Conservation (phyloP, 768 basidiomycete genomes). For the Psilocybe sp. region DNA sequence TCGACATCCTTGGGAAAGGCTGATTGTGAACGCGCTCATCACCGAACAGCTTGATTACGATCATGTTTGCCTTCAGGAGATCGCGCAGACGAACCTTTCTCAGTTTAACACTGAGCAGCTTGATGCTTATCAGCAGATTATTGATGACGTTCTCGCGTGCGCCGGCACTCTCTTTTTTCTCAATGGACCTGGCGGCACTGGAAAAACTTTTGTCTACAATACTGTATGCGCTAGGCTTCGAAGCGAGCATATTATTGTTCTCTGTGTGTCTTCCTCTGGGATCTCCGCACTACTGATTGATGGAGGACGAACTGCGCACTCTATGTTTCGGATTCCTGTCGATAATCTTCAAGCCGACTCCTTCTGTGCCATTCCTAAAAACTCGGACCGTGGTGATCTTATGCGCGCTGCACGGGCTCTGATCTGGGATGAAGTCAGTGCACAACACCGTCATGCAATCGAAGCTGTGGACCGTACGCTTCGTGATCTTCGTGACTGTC, state of each 20-base stretch:
- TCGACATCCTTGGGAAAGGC: constrained; percentile 28
- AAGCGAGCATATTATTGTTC: constrained; percentile 27
- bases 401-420: constrained; percentile 14
- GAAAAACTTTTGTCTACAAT: constrained; percentile 44
- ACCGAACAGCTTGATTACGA: constrained; percentile 32
- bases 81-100: too few relatives aligned
- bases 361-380: constrained; percentile 32
- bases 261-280: constrained; percentile 51
- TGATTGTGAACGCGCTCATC: too few relatives aligned
- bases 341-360: constrained; percentile 19
- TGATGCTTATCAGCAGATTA: too few relatives aligned
- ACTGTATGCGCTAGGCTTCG: constrained; percentile 28
- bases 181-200: constrained; percentile 40
- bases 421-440: constrained; percentile 45
- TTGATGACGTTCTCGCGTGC: too few relatives aligned
- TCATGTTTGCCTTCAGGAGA: too few relatives aligned
- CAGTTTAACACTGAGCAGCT: too few relatives aligned
- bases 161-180: constrained; percentile 45
- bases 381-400: too few relatives aligned
- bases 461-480: constrained; percentile 40
- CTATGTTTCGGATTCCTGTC: constrained; percentile 46
- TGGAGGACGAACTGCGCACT: constrained; percentile 26
- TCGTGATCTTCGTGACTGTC: constrained; percentile 28
- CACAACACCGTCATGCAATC: constrained; percentile 31
- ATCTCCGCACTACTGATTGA: constrained; percentile 42